A percentile compares a stretch with the other conserved stretches of the same genome.
Evolutionary conservation across 2,329 filamentous ascomycete species (phyloP).

Genomic region (Aspergillus pseudotamarii): DNA sequence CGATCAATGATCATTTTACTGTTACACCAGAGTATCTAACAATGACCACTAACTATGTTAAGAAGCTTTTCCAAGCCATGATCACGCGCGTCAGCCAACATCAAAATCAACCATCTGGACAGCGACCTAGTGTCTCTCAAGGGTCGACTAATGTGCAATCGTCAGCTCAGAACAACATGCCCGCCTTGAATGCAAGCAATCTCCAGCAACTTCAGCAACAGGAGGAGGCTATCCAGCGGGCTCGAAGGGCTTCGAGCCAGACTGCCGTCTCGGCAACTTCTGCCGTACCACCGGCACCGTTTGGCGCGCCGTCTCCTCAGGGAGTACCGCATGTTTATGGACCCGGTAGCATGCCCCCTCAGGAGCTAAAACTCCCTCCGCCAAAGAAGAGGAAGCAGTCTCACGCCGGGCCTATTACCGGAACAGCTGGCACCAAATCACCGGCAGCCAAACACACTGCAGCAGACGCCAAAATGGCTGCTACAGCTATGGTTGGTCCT

Average conservation of each 20-base stretch:
- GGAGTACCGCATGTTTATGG: constrained; percentile 61
- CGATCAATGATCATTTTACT: constrained; percentile 48
- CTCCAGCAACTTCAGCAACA: constrained; percentile 52
- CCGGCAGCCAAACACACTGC: constrained; percentile 36
- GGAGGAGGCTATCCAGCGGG: constrained; percentile 45
- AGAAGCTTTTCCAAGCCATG: constrained; percentile 45
- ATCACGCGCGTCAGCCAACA: constrained; percentile 37
- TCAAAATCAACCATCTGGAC: constrained; percentile 28
- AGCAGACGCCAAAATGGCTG: constrained; percentile 41
- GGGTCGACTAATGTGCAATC: constrained; percentile 22
- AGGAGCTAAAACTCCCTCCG: constrained; percentile 61
- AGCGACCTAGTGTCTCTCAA: constrained; percentile 28
- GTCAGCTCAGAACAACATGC: constrained; percentile 30
- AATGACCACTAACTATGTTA: constrained; percentile 41
- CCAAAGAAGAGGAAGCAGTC: constrained; percentile 61
- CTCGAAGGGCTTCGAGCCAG: constrained; percentile 42
- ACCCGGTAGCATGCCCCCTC: constrained; percentile 55
- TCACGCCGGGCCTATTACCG: constrained; percentile 38
- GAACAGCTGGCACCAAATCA: constrained; percentile 32
- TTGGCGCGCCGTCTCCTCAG: constrained; percentile 57
- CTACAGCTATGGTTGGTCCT: constrained; percentile 45
- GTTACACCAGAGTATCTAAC: constrained; percentile 44
- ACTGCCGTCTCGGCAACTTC: constrained; percentile 49
- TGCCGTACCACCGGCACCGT: constrained; percentile 56
- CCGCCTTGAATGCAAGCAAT: constrained; percentile 49